These are phyloP conservation scores for Metschnikowia borealis DNA, from an alignment of 805 yeast species.

Conservation along the genomic window DNA sequence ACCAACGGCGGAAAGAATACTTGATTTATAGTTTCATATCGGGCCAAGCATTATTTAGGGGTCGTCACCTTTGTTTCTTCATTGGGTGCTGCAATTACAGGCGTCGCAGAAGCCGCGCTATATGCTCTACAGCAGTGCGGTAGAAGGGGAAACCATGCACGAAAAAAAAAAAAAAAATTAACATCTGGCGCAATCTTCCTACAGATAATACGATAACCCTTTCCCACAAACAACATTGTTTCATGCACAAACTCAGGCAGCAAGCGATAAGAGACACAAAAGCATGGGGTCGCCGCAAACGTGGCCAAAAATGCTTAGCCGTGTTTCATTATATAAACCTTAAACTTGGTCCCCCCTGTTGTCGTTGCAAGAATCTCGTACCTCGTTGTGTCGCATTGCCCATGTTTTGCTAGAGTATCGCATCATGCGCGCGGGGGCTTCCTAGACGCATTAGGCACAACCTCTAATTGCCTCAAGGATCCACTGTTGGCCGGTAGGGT, in stretches of 20 bases:
- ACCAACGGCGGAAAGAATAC: not conserved
- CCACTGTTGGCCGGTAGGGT: not conserved
- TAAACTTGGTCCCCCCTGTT: not conserved
- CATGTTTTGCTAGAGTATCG: not conserved
- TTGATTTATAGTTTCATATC: not conserved
- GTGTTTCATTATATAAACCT: no score
- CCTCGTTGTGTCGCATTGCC: constrained; percentile 1
- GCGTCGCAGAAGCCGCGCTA: not conserved
- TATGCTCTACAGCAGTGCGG: not conserved
- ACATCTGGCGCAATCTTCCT: not conserved
- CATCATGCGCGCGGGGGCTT: constrained; percentile 4
- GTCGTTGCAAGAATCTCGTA: not conserved
- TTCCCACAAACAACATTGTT: not conserved
- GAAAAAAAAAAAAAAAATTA: not conserved
- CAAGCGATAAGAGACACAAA: not conserved
- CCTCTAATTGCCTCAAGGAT: not conserved
- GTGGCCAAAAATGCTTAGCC: no score
- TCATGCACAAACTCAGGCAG: not conserved
- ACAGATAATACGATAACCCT: not conserved
- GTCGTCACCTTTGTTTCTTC: not conserved
- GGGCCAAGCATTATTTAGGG: not conserved
- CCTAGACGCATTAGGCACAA: constrained; percentile 1
- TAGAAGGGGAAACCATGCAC: not conserved
- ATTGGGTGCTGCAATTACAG: not conserved
- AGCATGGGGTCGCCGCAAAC: not conserved